Evolutionary conservation across 805 yeast species (phyloP).

Genomic region (Kluyveromyces aestuarii): DNA sequence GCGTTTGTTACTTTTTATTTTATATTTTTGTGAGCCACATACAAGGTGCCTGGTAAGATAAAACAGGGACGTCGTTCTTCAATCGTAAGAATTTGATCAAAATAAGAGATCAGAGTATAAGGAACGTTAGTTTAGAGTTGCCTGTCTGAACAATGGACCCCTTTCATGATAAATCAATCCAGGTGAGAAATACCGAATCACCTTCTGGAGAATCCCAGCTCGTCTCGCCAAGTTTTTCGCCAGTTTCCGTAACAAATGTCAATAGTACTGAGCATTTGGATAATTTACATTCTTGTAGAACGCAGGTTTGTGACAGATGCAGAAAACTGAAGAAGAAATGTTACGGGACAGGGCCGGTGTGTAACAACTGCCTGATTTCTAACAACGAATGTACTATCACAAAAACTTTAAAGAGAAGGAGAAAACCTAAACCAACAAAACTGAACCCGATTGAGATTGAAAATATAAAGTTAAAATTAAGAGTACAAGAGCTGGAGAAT

Average conservation of each 20-base stretch:
- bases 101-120: no score
- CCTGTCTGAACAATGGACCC: background rate
- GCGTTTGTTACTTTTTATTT: no score
- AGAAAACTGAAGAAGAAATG: conserved; percentile 11
- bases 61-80: no score
- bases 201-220: background rate
- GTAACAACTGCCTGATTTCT: conserved; percentile 9
- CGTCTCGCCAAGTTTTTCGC: background rate
- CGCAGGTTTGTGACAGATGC: conserved; percentile 10
- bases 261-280: conserved; percentile 1
- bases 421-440: conserved; percentile 9
- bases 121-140: background rate
- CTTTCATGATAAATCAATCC: background rate
- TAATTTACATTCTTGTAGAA: conserved; percentile 3
- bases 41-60: no score
- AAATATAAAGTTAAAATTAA: conserved; percentile 3
- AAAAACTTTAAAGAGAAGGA: conserved; percentile 8
- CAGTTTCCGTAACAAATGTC: background rate
- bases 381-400: conserved; percentile 6
- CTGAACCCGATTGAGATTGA: conserved; percentile 7
- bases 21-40: no score
- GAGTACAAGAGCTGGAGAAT: conserved; percentile 4
- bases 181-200: background rate
- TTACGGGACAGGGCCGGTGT: conserved; percentile 7
- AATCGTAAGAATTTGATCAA: no score